Percentiles rank a stretch among this genome's conserved stretches.
phyloP scores from a whole-genome alignment of 2,329 filamentous ascomycete species.

The Alternaria longipes region DNA sequence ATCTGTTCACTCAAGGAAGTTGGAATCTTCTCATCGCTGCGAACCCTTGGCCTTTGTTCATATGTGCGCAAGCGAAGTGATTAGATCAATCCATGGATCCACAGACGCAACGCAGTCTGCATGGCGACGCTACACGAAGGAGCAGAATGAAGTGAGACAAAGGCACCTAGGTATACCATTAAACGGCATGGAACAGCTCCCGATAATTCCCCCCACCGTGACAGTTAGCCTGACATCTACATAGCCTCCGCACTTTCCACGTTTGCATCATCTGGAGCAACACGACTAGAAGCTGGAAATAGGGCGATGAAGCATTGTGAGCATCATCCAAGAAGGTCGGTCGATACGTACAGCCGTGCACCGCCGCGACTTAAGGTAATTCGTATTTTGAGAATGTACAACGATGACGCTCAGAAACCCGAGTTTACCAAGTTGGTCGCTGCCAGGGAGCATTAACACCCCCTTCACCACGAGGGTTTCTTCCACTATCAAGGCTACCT shows the following conservation, averaged over 20 bases:
- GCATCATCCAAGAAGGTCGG: background rate
- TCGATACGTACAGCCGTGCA: background rate
- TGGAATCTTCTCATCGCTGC: too few species aligned
- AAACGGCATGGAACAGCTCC: background rate
- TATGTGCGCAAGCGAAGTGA: too few species aligned
- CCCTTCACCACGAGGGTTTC: background rate
- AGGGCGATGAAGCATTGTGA: background rate
- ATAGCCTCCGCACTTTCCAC: background rate
- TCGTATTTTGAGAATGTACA: background rate
- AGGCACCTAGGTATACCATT: too few species aligned
- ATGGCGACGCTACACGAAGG: background rate
- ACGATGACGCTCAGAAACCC: background rate
- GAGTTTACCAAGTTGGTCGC: background rate
- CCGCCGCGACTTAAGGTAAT: background rate
- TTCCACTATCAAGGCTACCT: background rate
- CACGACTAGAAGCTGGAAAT: background rate
- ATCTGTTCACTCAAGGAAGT: too few species aligned
- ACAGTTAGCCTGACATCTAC: background rate
- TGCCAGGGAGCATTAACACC: background rate
- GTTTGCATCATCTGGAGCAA: background rate
- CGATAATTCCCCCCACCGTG: background rate
- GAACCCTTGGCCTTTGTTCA: too few species aligned
- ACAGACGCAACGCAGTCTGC: background rate
- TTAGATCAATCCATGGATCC: too few species aligned
- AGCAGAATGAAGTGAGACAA: background rate